Percentiles rank a stretch among this genome's conserved stretches.
These are phyloP conservation scores for Hysterangium stoloniferum DNA, from an alignment of 768 basidiomycete genomes.

Conservation along the genomic window DNA sequence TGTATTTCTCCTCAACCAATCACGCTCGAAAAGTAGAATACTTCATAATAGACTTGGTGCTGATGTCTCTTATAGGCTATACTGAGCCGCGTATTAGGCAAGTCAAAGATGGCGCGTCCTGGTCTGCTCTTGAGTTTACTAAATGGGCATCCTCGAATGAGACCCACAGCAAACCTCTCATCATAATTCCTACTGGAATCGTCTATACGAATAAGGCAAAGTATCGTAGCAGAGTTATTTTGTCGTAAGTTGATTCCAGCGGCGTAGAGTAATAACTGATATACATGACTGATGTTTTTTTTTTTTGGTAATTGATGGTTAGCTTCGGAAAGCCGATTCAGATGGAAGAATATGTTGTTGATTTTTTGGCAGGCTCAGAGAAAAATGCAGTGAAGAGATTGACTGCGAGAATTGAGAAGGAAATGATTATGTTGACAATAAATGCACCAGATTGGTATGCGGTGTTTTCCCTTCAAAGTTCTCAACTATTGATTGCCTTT, in stretches of 20 bases:
- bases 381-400: constrained; percentile 82
- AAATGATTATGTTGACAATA: constrained; percentile 69
- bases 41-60: background rate
- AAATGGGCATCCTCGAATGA: constrained; percentile 64
- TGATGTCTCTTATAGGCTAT: constrained; percentile 33
- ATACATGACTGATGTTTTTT: constrained; percentile 9
- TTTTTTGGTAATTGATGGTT: too few relatives aligned
- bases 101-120: constrained; percentile 87
- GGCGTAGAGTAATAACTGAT: too few relatives aligned
- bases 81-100: constrained; percentile 76
- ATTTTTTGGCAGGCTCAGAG: constrained; percentile 69
- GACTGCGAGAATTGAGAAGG: constrained; percentile 63
- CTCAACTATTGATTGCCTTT: background rate
- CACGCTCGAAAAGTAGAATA: too few relatives aligned
- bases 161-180: constrained; percentile 39
- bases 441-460: constrained; percentile 94
- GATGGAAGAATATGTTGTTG: constrained; percentile 63
- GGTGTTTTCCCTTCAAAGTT: too few relatives aligned
- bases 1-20: background rate
- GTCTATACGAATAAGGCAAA: constrained; percentile 95
- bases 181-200: constrained; percentile 78
- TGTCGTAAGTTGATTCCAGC: constrained; percentile 21
- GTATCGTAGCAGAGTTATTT: constrained; percentile 80
- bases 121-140: constrained; percentile 90
- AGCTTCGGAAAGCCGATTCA: constrained; percentile 82